Conservation (phyloP, 805 yeast species). For the Metschnikowia lachancei region DNA sequence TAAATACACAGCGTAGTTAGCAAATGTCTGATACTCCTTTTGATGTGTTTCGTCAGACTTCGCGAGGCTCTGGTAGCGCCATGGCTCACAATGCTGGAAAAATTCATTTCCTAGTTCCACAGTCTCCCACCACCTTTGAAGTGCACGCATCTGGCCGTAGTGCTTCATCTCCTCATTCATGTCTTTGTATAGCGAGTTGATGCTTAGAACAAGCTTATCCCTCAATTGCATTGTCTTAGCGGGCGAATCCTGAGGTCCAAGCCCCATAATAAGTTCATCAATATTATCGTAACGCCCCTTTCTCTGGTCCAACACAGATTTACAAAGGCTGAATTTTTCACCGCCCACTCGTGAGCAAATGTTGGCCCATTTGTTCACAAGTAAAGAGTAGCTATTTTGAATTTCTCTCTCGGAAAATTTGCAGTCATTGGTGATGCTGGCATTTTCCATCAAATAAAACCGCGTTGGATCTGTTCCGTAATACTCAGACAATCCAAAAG, state of each 20-base stretch:
- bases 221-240: slow-evolving; percentile 18
- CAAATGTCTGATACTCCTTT: slow-evolving; percentile 13
- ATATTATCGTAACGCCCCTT: slow-evolving; percentile 24
- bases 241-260: slow-evolving; percentile 3
- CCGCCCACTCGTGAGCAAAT: slow-evolving; percentile 73
- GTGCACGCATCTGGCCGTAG: slow-evolving; percentile 55
- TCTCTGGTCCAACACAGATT: slow-evolving; percentile 37
- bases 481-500: slow-evolving; percentile 55
- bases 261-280: slow-evolving; percentile 21
- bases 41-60: slow-evolving; percentile 7
- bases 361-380: slow-evolving; percentile 83
- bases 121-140: slow-evolving; percentile 57
- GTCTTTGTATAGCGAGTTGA: slow-evolving; percentile 12
- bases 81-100: slow-evolving; percentile 71
- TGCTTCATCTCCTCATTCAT: slow-evolving; percentile 45
- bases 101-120: slow-evolving; percentile 61
- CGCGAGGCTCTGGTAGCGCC: slow-evolving; percentile 48
- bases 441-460: slow-evolving; percentile 71
- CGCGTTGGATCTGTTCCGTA: slow-evolving; percentile 76
- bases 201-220: slow-evolving; percentile 11
- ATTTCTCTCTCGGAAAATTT: slow-evolving; percentile 67
- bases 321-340: slow-evolving; percentile 54
- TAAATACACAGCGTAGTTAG: slow-evolving; percentile 55
- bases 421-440: slow-evolving; percentile 73
- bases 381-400: slow-evolving; percentile 52